Conservation (phyloP, 345 rosid species). For the Ceriops tagal region DNA sequence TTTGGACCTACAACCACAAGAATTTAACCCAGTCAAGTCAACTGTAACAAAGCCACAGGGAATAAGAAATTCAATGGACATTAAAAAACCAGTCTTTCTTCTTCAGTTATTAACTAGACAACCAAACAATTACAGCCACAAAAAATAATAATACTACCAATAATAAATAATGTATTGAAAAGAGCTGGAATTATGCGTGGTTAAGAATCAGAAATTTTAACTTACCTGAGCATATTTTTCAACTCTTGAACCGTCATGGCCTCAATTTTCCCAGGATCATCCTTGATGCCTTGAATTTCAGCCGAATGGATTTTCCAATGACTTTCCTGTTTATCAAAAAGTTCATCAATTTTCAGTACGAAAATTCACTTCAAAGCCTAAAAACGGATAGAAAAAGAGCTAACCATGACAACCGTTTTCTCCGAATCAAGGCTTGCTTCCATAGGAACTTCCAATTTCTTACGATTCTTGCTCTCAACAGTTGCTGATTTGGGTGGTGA, state of each 20-base stretch:
- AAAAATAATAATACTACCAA: neutral
- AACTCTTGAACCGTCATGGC: constrained; percentile 74
- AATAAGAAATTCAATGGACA: neutral
- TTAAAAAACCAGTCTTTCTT: neutral
- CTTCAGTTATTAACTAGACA: neutral
- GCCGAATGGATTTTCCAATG: constrained; percentile 1
- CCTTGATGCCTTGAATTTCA: constrained; percentile 34
- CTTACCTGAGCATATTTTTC: constrained; percentile 58
- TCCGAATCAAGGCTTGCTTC: constrained; percentile 20
- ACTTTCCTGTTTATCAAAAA: constrained; percentile 14
- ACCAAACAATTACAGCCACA: neutral
- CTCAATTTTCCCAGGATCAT: constrained; percentile 46
- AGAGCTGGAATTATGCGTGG: neutral
- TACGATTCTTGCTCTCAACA: constrained; percentile 32
- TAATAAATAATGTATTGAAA: neutral
- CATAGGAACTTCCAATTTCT: constrained; percentile 30
- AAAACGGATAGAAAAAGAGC: neutral
- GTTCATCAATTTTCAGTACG: neutral
- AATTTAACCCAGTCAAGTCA: neutral
- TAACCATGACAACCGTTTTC: constrained; percentile 27
- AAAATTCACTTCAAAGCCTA: neutral
- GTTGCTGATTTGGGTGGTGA: constrained; percentile 24
- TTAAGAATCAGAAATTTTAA: neutral
- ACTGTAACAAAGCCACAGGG: neutral
- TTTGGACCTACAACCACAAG: neutral